These are phyloP conservation scores for Arthrobotrys sinensis DNA, from an alignment of 2,329 filamentous ascomycete genomes.

Conservation along the genomic window DNA sequence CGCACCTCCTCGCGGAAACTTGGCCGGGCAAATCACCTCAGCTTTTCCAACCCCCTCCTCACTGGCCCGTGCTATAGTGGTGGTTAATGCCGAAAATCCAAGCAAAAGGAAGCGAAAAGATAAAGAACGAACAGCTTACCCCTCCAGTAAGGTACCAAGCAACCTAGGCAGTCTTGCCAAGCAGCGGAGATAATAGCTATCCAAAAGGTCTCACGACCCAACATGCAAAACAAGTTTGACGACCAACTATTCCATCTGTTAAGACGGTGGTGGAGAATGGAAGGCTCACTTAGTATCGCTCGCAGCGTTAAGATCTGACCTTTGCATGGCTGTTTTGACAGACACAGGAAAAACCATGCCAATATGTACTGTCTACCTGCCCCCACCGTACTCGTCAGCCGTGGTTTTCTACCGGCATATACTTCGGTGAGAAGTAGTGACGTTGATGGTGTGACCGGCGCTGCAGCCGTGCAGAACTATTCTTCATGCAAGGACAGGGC, in stretches of 20 bases:
- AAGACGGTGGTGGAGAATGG: conserved; percentile 3
- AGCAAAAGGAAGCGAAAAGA: background rate
- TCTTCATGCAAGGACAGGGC: conserved; percentile 39
- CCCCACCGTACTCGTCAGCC: conserved; percentile 45
- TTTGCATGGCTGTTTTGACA: conserved; percentile 16
- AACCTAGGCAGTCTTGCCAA: background rate
- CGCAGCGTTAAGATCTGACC: conserved; percentile 6
- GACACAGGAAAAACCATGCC: background rate
- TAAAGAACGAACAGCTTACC: background rate
- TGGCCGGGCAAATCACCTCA: conserved; percentile 44
- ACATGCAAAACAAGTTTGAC: background rate
- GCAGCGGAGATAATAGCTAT: conserved; percentile 2
- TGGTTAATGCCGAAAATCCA: background rate
- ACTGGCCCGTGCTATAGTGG: background rate
- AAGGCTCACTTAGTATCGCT: background rate
- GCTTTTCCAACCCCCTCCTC: conserved; percentile 34
- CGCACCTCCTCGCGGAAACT: conserved; percentile 33
- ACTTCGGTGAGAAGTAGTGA: conserved; percentile 46
- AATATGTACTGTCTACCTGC: conserved; percentile 43
- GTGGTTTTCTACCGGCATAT: conserved; percentile 39
- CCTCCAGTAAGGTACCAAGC: conserved; percentile 8
- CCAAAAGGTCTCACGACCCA: conserved; percentile 6
- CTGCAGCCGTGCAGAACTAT: conserved; percentile 46
- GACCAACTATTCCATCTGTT: background rate
- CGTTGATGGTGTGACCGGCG: conserved; percentile 51